Percentiles rank a stretch among this genome's conserved stretches.
phyloP scores from a whole-genome alignment of 495 filamentous ascomycete genomes.

The Neurospora sp. region DNA sequence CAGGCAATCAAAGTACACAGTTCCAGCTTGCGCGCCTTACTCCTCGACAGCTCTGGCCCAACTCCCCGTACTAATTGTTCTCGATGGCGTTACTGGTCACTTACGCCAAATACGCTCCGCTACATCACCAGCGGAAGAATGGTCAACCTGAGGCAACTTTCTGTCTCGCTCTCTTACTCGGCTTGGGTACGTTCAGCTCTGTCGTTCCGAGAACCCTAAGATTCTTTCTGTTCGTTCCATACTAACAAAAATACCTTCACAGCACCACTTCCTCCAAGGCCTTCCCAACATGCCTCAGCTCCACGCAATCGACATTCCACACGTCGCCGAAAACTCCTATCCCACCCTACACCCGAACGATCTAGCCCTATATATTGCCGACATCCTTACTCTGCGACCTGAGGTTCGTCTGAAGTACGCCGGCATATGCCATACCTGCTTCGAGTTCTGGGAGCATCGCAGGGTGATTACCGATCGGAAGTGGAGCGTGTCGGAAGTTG shows the following conservation, averaged over 20 bases:
- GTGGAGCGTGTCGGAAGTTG: conserved; percentile 2
- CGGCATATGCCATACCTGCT: conserved; percentile 75
- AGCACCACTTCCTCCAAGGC: conserved; percentile 84
- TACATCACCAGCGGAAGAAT: conserved; percentile 82
- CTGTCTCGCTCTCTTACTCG: conserved; percentile 65
- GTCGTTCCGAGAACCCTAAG: conserved; percentile 1
- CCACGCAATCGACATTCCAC: conserved; percentile 67
- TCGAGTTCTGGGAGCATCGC: conserved; percentile 70
- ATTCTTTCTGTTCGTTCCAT: conserved; percentile 3
- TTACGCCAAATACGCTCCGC: conserved; percentile 59
- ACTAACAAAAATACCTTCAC: conserved; percentile 12
- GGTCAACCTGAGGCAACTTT: conserved; percentile 63
- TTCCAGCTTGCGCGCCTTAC: conserved; percentile 61
- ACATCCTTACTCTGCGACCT: conserved; percentile 77
- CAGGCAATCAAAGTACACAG: conserved; percentile 63
- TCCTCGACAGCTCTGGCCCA: conserved; percentile 56
- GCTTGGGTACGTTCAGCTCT: conserved; percentile 65
- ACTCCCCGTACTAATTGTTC: conserved; percentile 18
- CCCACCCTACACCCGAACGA: conserved; percentile 53
- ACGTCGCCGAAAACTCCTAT: conserved; percentile 54
- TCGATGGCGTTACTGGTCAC: conserved; percentile 67
- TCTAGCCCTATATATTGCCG: conserved; percentile 72
- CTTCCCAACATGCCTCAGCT: conserved; percentile 69
- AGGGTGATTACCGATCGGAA: conserved; percentile 24
- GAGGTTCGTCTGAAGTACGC: conserved; percentile 79